These are phyloP conservation scores for Simmondsia chinensis DNA, from an alignment of 148 eudicot genomes.

Conservation along the genomic window DNA sequence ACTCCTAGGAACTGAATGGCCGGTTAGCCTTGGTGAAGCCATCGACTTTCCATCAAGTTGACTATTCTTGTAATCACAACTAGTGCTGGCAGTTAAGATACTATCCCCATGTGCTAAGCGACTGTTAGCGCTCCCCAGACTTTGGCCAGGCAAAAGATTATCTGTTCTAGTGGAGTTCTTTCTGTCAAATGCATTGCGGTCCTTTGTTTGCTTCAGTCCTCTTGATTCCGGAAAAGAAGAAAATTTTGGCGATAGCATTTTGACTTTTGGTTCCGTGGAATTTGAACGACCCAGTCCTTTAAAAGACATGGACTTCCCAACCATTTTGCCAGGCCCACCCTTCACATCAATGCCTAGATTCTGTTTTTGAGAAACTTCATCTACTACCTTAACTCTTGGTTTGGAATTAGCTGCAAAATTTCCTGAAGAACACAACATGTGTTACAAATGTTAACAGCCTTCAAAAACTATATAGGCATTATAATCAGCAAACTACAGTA, in stretches of 20 bases:
- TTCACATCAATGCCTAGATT: conserved; percentile 43
- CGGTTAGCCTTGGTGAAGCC: conserved; percentile 28
- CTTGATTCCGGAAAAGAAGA: conserved; percentile 50
- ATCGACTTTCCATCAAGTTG: conserved; percentile 34
- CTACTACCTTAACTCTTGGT: conserved; percentile 48
- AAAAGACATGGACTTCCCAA: conserved; percentile 70
- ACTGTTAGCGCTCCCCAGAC: conserved; percentile 20
- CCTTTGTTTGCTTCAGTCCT: conserved; percentile 48
- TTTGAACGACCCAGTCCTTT: conserved; percentile 42
- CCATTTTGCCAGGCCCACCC: conserved; percentile 37
- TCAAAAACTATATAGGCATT: not conserved
- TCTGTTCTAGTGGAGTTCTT: conserved; percentile 55
- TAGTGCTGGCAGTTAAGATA: conserved; percentile 22
- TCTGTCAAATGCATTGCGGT: conserved; percentile 48
- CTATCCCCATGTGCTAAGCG: conserved; percentile 26
- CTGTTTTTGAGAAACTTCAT: conserved; percentile 61
- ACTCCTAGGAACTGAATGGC: conserved; percentile 23
- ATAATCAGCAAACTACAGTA: not conserved
- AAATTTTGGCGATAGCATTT: conserved; percentile 69
- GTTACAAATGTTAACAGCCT: conserved; percentile 4
- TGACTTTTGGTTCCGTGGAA: conserved; percentile 56
- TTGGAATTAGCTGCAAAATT: conserved; percentile 39
- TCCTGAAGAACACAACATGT: conserved; percentile 35
- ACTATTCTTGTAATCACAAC: conserved; percentile 32
- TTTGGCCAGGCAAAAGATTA: conserved; percentile 22